Percentiles rank a stretch among this genome's conserved stretches.
Evolutionary conservation across 768 basidiomycete genomes (phyloP).

Genomic region (Mycena haematopus): DNA sequence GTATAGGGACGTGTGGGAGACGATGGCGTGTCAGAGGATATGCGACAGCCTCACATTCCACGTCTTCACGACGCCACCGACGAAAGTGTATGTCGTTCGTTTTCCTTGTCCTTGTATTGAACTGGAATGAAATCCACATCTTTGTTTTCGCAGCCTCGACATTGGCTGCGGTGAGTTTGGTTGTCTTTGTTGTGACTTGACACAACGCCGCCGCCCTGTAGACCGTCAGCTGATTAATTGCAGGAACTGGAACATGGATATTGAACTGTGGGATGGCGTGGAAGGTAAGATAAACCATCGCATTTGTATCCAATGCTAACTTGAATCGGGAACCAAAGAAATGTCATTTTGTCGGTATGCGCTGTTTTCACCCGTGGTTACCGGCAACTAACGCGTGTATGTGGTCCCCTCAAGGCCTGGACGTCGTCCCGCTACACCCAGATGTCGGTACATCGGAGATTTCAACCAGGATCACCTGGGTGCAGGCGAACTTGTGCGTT

Average conservation of each 20-base stretch:
- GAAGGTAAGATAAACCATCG: conserved; percentile 52
- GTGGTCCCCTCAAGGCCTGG: conserved; percentile 52
- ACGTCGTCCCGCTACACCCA: conserved; percentile 76
- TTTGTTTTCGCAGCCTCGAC: conserved; percentile 56
- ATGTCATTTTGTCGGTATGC: conserved; percentile 67
- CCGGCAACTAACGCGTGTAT: neutral
- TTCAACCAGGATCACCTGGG: conserved; percentile 69
- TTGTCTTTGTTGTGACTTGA: conserved; percentile 31
- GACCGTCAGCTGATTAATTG: neutral
- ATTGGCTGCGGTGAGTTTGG: conserved; percentile 72
- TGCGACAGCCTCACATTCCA: conserved; percentile 70
- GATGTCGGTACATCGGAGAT: conserved; percentile 68
- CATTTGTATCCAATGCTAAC: conserved; percentile 16
- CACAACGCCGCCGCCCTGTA: neutral
- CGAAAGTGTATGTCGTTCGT: conserved; percentile 59
- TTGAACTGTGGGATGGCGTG: conserved; percentile 67
- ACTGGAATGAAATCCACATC: conserved; percentile 15
- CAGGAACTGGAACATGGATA: conserved; percentile 80
- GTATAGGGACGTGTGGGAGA: conserved; percentile 74
- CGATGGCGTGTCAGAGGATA: conserved; percentile 56
- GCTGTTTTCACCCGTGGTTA: conserved; percentile 5
- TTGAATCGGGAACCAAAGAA: conserved; percentile 41
- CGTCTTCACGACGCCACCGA: conserved; percentile 63
- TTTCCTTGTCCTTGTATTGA: neutral
- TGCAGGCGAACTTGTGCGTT: conserved; percentile 74